These are phyloP conservation scores for Lobosporangium transversale DNA, from an alignment of 192 early-diverging fungal species.

Conservation along the genomic window DNA sequence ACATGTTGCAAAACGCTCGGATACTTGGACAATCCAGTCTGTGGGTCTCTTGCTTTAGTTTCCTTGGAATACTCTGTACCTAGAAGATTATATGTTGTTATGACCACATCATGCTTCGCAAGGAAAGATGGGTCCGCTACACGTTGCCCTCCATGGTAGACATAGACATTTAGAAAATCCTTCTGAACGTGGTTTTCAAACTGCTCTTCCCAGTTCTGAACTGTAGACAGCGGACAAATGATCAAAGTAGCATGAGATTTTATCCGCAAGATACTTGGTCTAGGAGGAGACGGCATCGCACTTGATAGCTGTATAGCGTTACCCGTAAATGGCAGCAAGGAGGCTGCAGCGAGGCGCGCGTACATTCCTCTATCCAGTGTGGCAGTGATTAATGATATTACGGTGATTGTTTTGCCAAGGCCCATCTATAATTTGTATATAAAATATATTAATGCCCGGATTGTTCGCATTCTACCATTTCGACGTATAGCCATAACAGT, in stretches of 20 bases:
- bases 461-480: background rate
- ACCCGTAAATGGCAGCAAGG: background rate
- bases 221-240: slow-evolving; percentile 62
- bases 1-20: slow-evolving; percentile 66
- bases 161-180: slow-evolving; percentile 53
- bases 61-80: slow-evolving; percentile 58
- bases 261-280: background rate
- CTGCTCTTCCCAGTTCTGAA: slow-evolving; percentile 66
- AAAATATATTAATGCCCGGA: background rate
- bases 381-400: slow-evolving; percentile 62
- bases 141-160: slow-evolving; percentile 62
- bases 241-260: slow-evolving; percentile 63
- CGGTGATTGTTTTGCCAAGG: slow-evolving; percentile 70
- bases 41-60: slow-evolving; percentile 22
- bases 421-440: slow-evolving; percentile 56
- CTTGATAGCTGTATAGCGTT: background rate
- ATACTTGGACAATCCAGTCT: slow-evolving; percentile 18
- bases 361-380: slow-evolving; percentile 46
- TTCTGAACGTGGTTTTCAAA: slow-evolving; percentile 46
- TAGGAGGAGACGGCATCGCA: slow-evolving; percentile 1
- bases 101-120: slow-evolving; percentile 55
- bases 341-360: background rate
- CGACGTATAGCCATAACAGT: background rate
- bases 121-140: slow-evolving; percentile 25
- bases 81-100: slow-evolving; percentile 62